Evolutionary conservation across 2,329 filamentous ascomycete species (phyloP), one percentile per base, ranked within the genome.

Genomic region (Biscogniauxia mediterranea): DNA sequence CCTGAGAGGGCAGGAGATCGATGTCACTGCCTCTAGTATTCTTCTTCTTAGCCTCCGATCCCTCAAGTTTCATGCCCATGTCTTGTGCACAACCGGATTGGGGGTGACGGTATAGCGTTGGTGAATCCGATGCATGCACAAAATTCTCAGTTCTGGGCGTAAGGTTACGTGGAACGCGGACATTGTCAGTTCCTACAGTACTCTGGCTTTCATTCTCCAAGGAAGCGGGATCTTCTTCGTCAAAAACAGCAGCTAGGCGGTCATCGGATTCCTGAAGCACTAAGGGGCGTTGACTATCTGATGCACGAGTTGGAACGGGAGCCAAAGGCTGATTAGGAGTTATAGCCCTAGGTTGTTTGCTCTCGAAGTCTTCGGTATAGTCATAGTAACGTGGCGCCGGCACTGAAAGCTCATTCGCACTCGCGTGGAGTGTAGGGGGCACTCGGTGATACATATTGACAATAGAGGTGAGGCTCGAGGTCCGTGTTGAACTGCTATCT

Each of bases 281-380:
- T 20, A 63, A 55, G 17, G 69, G 61, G 11, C 61, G 67, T 51
- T 64, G 66, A 23, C 56, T 66, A 55, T 64, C 66, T 17, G 64
- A 46, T 49, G 54, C 54, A 32, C 61, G 68, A 15, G 64, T 67
- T 25, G 66, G 64, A 17, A 68, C 52, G 21, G 71, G 67, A 13
- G 62, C 64, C 9, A 69, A 54, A 13, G 65, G 62, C n/a, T 69
- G 66, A 32, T 63, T 26, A 28, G 65, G 64, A 8, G 67, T 63
- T 49, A 19, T 26, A 7, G 57, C 55, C 6, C 55, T 66, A 28
- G 68, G 61, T 20, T 62, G 59, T 19, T 68, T 70, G 52, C 69
- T 73, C 19, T 82, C 79, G 56, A 84, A 84, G 2, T 77, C 79
- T 64, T 84, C 82, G 19, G 76, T 80, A 66, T 84, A 84, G 66